These are phyloP conservation scores for Dendrobium chrysotoxum DNA, from an alignment of 106 monocot genomes.

Conservation along the genomic window DNA sequence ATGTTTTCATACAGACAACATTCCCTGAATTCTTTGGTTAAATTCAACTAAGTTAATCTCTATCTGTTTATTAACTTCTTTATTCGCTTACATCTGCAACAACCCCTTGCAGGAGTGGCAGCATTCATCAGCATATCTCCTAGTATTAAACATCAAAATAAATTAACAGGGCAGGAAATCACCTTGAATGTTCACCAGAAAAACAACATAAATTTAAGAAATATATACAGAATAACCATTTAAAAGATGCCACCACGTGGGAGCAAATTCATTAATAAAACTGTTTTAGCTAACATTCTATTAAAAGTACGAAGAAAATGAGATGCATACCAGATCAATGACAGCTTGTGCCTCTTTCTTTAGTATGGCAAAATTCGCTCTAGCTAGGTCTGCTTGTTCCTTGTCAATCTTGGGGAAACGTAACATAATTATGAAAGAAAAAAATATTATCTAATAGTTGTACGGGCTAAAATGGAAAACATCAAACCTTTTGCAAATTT, in stretches of 20 bases:
- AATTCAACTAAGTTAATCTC: too few species aligned
- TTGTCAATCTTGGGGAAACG: constrained; percentile 52
- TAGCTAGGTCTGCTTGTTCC: constrained; percentile 75
- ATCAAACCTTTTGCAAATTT: constrained; percentile 70
- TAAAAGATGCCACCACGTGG: background rate
- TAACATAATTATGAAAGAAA: background rate
- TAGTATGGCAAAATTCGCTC: constrained; percentile 76
- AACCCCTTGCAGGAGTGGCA: too few species aligned
- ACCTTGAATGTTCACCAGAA: too few species aligned
- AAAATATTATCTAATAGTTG: background rate
- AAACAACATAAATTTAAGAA: too few species aligned
- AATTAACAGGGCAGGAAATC: background rate
- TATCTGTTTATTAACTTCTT: too few species aligned
- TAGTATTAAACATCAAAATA: background rate
- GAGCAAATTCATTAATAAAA: background rate
- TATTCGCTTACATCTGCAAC: too few species aligned
- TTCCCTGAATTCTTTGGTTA: too few species aligned
- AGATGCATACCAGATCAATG: constrained; percentile 57
- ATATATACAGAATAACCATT: background rate
- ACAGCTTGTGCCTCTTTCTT: constrained; percentile 81
- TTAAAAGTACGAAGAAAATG: background rate
- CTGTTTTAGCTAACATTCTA: background rate
- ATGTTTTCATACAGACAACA: too few species aligned
- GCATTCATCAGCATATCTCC: background rate
- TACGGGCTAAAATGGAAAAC: background rate